A percentile compares a stretch with the other conserved stretches of the same genome.
These are phyloP conservation scores for Beauveria rudraprayagi DNA, from an alignment of 2,329 filamentous ascomycete genomes.

Conservation along the genomic window DNA sequence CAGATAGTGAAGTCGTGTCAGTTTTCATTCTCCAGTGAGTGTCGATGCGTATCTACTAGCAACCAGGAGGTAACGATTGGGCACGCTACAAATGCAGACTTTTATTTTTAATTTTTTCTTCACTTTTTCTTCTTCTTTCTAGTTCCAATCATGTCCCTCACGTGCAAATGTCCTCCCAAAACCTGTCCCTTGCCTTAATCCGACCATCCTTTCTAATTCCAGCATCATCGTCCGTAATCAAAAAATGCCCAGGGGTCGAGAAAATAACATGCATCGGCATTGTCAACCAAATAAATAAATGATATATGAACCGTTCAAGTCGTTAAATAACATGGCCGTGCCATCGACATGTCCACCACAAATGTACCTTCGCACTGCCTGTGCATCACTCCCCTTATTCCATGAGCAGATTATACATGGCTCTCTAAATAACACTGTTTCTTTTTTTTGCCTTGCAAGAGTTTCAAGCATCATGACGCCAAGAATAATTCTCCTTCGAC, in stretches of 20 bases:
- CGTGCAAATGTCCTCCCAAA: no score
- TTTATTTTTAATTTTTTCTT: neutral
- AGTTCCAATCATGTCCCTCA: neutral
- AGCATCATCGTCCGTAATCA: neutral
- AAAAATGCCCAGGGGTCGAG: neutral
- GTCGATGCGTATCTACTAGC: no score
- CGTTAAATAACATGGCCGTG: slow-evolving; percentile 6
- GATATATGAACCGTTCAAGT: slow-evolving; percentile 7
- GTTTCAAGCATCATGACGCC: neutral
- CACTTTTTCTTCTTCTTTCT: neutral
- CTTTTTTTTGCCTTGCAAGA: neutral
- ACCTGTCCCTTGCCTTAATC: neutral
- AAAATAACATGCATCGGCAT: neutral
- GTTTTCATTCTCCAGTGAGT: neutral
- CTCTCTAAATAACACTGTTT: neutral
- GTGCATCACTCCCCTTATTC: neutral
- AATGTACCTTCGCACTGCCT: neutral
- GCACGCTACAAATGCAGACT: neutral
- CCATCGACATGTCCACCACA: slow-evolving; percentile 6
- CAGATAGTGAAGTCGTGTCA: neutral
- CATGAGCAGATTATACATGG: neutral
- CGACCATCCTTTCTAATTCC: neutral
- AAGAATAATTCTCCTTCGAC: neutral
- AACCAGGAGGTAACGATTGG: no score
- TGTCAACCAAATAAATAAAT: slow-evolving; percentile 2